A percentile compares a stretch with the other conserved stretches of the same genome.
These are phyloP conservation scores for Hawksworthiomyces lignivorus DNA, from an alignment of 2,329 filamentous ascomycete genomes.

Conservation along the genomic window DNA sequence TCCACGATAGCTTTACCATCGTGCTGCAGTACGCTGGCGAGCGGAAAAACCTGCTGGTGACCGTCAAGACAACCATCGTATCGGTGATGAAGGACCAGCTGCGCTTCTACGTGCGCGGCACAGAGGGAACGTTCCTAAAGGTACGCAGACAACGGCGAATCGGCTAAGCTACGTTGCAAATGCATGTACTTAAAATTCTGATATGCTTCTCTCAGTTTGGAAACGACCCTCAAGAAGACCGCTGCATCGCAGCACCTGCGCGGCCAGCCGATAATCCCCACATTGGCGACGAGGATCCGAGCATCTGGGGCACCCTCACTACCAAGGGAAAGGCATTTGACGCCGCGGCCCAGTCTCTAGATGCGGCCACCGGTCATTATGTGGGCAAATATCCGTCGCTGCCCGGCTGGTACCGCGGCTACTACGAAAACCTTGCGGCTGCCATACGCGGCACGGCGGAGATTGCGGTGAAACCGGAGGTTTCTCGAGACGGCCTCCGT, in stretches of 20 bases:
- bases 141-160: too few species aligned
- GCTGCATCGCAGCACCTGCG: constrained; percentile 13
- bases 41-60: constrained; percentile 41
- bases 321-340: constrained; percentile 30
- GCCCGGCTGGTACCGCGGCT: constrained; percentile 30
- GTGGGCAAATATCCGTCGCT: constrained; percentile 29
- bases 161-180: too few species aligned
- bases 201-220: constrained; percentile 8
- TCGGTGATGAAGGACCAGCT: constrained; percentile 51
- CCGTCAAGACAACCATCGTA: constrained; percentile 52
- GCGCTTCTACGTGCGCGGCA: constrained; percentile 53
- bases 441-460: constrained; percentile 31
- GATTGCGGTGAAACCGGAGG: constrained; percentile 28
- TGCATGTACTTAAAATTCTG: too few species aligned
- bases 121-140: constrained; percentile 43
- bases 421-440: constrained; percentile 33
- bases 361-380: constrained; percentile 25
- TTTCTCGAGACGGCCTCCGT: constrained; percentile 30
- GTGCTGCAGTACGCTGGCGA: constrained; percentile 45
- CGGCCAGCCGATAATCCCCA: constrained; percentile 16
- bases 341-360: constrained; percentile 19
- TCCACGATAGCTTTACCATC: constrained; percentile 44
- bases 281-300: constrained; percentile 28
- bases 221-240: constrained; percentile 28
- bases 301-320: constrained; percentile 28